phyloP scores from a whole-genome alignment of 345 rosid genomes.

The Syzygium aromaticum region DNA sequence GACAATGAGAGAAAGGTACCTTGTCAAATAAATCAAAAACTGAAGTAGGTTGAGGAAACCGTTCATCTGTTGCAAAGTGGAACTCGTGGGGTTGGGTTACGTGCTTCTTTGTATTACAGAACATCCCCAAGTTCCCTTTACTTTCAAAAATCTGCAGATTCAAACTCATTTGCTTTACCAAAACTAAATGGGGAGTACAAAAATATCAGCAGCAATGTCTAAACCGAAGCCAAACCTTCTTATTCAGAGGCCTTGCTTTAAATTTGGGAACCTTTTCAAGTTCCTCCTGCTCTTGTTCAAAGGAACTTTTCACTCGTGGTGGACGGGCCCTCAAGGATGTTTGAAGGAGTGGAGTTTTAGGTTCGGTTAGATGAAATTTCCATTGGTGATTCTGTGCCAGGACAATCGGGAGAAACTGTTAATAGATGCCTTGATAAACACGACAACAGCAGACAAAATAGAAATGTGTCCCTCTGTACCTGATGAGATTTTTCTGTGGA shows the following conservation, averaged over 20 bases:
- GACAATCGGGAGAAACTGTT: neutral
- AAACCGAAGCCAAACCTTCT: slow-evolving; percentile 46
- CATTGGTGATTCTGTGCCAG: slow-evolving; percentile 36
- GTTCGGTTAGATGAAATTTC: slow-evolving; percentile 70
- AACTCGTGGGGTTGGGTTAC: slow-evolving; percentile 81
- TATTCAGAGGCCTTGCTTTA: slow-evolving; percentile 92
- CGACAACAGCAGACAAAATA: neutral
- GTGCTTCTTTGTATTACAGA: slow-evolving; percentile 67
- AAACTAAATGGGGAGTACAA: neutral
- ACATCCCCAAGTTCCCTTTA: slow-evolving; percentile 86
- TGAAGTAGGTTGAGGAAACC: slow-evolving; percentile 57
- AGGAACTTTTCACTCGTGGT: slow-evolving; percentile 57
- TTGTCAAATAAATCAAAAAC: slow-evolving; percentile 74
- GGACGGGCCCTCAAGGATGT: slow-evolving; percentile 93
- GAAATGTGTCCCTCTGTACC: slow-evolving; percentile 25
- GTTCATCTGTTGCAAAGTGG: slow-evolving; percentile 76
- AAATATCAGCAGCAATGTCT: neutral
- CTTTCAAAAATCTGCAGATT: slow-evolving; percentile 79
- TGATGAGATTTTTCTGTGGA: slow-evolving; percentile 64
- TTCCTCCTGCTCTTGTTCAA: slow-evolving; percentile 82
- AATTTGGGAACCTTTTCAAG: slow-evolving; percentile 87
- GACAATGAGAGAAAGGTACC: slow-evolving; percentile 22
- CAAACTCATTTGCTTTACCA: neutral
- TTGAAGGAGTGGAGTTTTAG: slow-evolving; percentile 71
- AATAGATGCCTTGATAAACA: neutral